phyloP scores from a whole-genome alignment of 768 basidiomycete species.

The Mycena kentingensis region DNA sequence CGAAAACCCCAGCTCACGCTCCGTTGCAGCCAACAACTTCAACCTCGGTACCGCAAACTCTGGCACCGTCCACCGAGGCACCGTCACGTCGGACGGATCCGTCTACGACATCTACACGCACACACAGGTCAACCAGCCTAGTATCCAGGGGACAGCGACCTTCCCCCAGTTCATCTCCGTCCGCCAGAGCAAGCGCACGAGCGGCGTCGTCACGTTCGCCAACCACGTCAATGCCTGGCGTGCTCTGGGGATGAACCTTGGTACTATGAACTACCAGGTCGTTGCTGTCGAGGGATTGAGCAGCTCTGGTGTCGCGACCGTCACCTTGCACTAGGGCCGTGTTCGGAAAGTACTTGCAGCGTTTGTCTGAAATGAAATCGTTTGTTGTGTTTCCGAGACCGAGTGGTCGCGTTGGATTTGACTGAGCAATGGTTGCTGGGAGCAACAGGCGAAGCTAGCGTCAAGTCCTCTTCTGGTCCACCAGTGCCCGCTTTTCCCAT shows the following conservation, averaged over 20 bases:
- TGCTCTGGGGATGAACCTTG: constrained; percentile 14
- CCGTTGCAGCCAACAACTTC: constrained; percentile 9
- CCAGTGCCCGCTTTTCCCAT: constrained; percentile 48
- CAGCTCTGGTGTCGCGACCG: constrained; percentile 26
- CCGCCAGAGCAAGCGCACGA: constrained; percentile 14
- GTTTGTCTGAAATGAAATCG: neutral
- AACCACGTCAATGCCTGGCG: constrained; percentile 20
- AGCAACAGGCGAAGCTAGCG: too few relatives aligned
- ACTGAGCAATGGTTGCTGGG: too few relatives aligned
- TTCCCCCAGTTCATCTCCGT: constrained; percentile 19
- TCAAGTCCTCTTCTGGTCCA: constrained; percentile 25
- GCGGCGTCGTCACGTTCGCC: constrained; percentile 10
- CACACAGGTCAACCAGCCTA: constrained; percentile 18
- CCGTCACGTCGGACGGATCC: constrained; percentile 13
- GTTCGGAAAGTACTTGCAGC: neutral
- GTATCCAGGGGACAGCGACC: constrained; percentile 17
- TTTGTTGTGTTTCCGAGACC: neutral
- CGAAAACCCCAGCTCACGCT: too few relatives aligned
- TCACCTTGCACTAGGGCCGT: neutral
- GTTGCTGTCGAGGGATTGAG: constrained; percentile 6
- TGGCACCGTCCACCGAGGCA: constrained; percentile 14
- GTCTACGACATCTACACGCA: constrained; percentile 16
- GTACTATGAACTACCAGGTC: constrained; percentile 14
- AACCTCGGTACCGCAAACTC: constrained; percentile 12
- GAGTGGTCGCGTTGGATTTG: too few relatives aligned